Conservation (phyloP, 2,329 filamentous ascomycete genomes). For the Phoma sp. region DNA sequence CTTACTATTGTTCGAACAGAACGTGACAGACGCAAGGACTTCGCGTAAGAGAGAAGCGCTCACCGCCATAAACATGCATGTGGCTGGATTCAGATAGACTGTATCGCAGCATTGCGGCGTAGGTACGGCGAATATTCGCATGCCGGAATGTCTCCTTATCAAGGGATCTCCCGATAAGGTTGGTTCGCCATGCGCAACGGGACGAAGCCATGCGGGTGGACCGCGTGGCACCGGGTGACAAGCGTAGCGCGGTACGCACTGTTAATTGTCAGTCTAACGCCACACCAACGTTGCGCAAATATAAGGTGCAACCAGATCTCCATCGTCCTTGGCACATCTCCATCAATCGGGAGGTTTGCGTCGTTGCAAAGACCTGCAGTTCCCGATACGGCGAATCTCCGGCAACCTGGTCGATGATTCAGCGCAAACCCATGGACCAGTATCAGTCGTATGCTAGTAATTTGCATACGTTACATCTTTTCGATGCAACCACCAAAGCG, state of each 20-base stretch:
- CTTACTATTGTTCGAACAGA: not conserved
- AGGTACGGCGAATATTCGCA: not conserved
- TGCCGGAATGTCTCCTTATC: not conserved
- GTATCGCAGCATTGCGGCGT: not conserved
- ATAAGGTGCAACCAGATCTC: not conserved
- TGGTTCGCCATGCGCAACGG: conserved; percentile 2
- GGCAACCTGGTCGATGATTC: not conserved
- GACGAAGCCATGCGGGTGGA: conserved; percentile 5
- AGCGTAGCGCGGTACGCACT: conserved; percentile 8
- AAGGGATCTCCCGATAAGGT: not conserved
- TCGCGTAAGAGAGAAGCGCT: not conserved
- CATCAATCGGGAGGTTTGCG: too few relatives aligned
- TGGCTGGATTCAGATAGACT: not conserved
- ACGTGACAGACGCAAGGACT: not conserved
- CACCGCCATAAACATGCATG: not conserved
- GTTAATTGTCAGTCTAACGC: conserved; percentile 3
- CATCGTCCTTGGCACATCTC: not conserved
- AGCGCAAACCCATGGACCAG: not conserved
- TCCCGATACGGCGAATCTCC: not conserved
- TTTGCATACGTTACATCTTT: not conserved
- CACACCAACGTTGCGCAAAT: not conserved
- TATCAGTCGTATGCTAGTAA: not conserved
- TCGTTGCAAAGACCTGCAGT: not conserved
- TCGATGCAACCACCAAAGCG: not conserved
- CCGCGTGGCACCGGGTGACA: conserved; percentile 7